Evolutionary conservation across 2,329 filamentous ascomycete species (phyloP).

Genomic region (Gliomastix tumulicola): DNA sequence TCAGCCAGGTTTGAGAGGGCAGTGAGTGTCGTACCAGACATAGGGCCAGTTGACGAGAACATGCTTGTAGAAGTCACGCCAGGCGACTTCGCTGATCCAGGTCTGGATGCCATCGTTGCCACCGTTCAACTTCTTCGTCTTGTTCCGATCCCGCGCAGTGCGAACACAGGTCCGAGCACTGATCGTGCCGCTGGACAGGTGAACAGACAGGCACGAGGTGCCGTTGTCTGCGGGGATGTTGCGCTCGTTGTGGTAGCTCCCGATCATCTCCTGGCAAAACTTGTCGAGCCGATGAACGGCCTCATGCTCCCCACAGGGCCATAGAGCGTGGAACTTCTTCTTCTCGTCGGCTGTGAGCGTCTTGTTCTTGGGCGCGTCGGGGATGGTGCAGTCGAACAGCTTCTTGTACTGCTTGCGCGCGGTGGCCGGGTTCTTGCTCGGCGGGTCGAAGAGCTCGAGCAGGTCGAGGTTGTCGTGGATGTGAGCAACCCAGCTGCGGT

Average conservation of each 20-base stretch:
- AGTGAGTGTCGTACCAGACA: constrained; percentile 59
- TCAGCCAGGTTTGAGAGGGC: too few species aligned
- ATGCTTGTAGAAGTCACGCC: constrained; percentile 85
- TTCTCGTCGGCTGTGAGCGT: constrained; percentile 50
- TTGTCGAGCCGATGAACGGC: constrained; percentile 55
- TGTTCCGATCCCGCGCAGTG: constrained; percentile 56
- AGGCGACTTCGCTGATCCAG: constrained; percentile 80
- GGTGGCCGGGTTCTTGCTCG: constrained; percentile 22
- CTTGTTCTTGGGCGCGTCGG: constrained; percentile 57
- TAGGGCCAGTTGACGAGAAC: constrained; percentile 83
- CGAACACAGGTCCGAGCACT: constrained; percentile 61
- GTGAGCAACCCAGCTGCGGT: constrained; percentile 65
- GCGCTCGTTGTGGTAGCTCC: constrained; percentile 54
- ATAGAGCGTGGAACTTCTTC: constrained; percentile 49
- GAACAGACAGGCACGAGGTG: constrained; percentile 66
- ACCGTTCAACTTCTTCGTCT: constrained; percentile 56
- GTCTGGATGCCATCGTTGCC: constrained; percentile 58
- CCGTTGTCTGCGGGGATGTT: constrained; percentile 56
- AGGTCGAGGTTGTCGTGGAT: constrained; percentile 63
- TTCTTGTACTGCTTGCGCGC: constrained; percentile 36
- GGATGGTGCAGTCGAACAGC: constrained; percentile 56
- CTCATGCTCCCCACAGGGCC: constrained; percentile 71
- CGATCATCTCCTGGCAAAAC: constrained; percentile 60
- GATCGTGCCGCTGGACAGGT: constrained; percentile 63
- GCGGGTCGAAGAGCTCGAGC: constrained; percentile 51